Evolutionary conservation across 495 filamentous ascomycete species (phyloP), one percentile per base, ranked within the genome.

Genomic region (Trichoderma reesei): DNA sequence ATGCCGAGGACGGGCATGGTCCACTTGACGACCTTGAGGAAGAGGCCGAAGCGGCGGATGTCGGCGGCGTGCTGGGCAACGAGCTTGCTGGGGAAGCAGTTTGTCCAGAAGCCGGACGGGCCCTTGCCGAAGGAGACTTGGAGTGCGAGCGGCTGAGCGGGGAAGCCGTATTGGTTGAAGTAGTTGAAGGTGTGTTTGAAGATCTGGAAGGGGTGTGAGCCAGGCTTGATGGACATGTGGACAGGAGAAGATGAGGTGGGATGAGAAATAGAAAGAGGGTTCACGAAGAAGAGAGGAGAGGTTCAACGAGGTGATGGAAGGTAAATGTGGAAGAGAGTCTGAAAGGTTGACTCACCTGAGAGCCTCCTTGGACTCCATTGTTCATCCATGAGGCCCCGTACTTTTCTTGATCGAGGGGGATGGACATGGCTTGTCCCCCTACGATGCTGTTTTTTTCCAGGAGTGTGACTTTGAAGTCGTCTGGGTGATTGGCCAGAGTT

Each of bases 141-240:
- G 36, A 95, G 81, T 64, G 86, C 81, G 39, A 95, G 88, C 3
- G 84, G 82, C 60, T 88, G 82, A 3, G 88, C 83, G 60, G 83
- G 78, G 71, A 88, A 82, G 0, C 85, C 85, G 65, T 92, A 88
- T 39, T 77, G 79, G 31, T 79, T 78, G 70, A 93, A 91, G 80
- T 90, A 90, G 60, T 84, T 87, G 72, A 91, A 82, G 6, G 89
- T 93, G 69, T 93, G 90, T 68, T 89, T 86, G 77, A 92, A 95
- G 63, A 88, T 89, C 68, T 81, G 72, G 41, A 44, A 44, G n/a
- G n/a, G 10, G 3, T 16, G 26, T 26, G 26, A 26, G 26, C 26
- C 26, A 26, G 26, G 1, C 26, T 0, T 26, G 26, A 26, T 1
- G 0, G 26, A 26, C 26, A 26, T 26, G 26, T 26, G 26, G 26